phyloP scores from a whole-genome alignment of 345 rosid genomes.

The Cardiospermum halicacabum region DNA sequence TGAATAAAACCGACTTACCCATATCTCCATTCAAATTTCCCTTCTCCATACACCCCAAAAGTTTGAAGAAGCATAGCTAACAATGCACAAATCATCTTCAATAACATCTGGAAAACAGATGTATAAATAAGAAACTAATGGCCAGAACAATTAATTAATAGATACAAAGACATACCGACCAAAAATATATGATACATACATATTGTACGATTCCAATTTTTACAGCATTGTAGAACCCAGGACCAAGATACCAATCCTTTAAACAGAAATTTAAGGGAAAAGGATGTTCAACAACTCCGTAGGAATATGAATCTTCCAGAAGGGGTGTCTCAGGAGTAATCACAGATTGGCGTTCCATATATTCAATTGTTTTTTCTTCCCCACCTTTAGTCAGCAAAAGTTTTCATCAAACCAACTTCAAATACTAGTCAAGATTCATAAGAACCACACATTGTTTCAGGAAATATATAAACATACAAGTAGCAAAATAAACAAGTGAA shows the following conservation, averaged over 20 bases:
- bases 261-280: slow-evolving; percentile 73
- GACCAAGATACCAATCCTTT: slow-evolving; percentile 86
- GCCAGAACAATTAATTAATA: slow-evolving; percentile 8
- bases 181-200: slow-evolving; percentile 42
- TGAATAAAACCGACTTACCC: slow-evolving; percentile 47
- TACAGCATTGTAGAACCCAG: slow-evolving; percentile 84
- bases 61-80: slow-evolving; percentile 89
- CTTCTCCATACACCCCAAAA: slow-evolving; percentile 97
- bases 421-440: slow-evolving; percentile 1
- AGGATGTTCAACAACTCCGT: slow-evolving; percentile 96
- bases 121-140: slow-evolving; percentile 13
- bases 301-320: slow-evolving; percentile 72
- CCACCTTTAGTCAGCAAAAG: slow-evolving; percentile 57
- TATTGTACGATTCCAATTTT: slow-evolving; percentile 99
- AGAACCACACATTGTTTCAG: slow-evolving; percentile 7
- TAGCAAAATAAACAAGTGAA: neutral
- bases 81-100: slow-evolving; percentile 90
- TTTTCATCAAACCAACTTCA: slow-evolving; percentile 9
- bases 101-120: slow-evolving; percentile 64
- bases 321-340: slow-evolving; percentile 72
- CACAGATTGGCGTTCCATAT: slow-evolving; percentile 78
- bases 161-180: neutral
- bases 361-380: slow-evolving; percentile 85
- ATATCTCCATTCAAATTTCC: slow-evolving; percentile 89
- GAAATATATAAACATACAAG: slow-evolving; percentile 1